These are phyloP conservation scores for Torulaspora microellipsoides DNA, from an alignment of 805 yeast genomes.

Conservation along the genomic window DNA sequence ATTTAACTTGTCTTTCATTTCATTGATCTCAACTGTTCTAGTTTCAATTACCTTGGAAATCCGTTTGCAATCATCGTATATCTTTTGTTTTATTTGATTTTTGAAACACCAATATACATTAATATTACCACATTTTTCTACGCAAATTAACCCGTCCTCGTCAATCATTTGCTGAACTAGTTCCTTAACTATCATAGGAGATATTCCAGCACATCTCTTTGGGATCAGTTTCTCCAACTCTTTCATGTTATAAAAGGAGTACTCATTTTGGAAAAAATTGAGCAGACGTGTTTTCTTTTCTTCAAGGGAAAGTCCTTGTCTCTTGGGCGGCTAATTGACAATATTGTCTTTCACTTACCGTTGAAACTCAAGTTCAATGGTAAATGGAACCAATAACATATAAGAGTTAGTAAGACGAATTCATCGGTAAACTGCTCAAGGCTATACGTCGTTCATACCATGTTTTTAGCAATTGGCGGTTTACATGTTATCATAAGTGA, in stretches of 20 bases:
- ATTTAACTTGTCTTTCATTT: constrained; percentile 11
- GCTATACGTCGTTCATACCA: too few relatives aligned
- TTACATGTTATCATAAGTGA: too few relatives aligned
- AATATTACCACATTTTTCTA: constrained; percentile 52
- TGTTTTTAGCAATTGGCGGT: too few relatives aligned
- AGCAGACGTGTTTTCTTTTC: constrained; percentile 39
- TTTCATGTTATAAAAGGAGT: constrained; percentile 44
- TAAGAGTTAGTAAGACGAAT: too few relatives aligned
- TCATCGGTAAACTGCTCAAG: too few relatives aligned
- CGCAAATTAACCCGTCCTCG: constrained; percentile 43
- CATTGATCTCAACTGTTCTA: constrained; percentile 10
- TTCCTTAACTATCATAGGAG: constrained; percentile 53
- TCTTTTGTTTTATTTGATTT: constrained; percentile 11
- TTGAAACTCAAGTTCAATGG: too few relatives aligned
- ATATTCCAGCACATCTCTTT: constrained; percentile 42
- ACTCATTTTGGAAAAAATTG: constrained; percentile 39
- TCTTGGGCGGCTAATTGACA: constrained; percentile 26
- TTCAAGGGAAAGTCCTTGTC: constrained; percentile 34
- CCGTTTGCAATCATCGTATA: constrained; percentile 12
- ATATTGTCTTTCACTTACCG: too few relatives aligned
- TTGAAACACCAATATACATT: constrained; percentile 49
- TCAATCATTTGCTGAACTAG: constrained; percentile 44
- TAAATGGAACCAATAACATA: too few relatives aligned
- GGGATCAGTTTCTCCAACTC: constrained; percentile 47
- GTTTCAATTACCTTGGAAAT: constrained; percentile 13